Percentiles rank a stretch among this genome's conserved stretches.
phyloP scores from a whole-genome alignment of 805 yeast genomes.

The Spathaspora girioi region DNA sequence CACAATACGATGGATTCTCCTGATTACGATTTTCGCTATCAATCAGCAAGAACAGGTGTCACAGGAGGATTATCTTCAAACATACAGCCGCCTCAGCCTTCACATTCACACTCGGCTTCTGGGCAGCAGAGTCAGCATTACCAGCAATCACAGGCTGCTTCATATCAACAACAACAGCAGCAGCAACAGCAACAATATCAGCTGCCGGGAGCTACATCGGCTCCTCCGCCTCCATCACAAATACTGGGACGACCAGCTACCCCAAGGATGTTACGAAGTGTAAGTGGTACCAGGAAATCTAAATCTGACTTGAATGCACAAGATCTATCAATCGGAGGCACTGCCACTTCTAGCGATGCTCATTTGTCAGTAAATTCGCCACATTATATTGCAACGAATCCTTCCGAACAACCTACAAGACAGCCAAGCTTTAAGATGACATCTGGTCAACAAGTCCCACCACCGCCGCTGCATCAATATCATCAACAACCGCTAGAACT shows the following conservation, averaged over 20 bases:
- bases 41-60: neutral
- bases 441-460: neutral
- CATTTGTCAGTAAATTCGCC: neutral
- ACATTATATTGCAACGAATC: neutral
- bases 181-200: neutral
- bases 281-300: conserved; percentile 35
- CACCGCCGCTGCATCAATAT: neutral
- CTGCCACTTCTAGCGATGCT: neutral
- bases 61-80: neutral
- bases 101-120: neutral
- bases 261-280: conserved; percentile 64
- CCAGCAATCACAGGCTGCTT: neutral
- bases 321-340: neutral
- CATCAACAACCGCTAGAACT: conserved; percentile 9
- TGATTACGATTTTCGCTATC: neutral
- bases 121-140: neutral
- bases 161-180: neutral
- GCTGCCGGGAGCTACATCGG: too few species aligned
- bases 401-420: conserved; percentile 13
- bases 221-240: too few species aligned
- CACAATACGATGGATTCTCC: neutral
- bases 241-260: conserved; percentile 53
- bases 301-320: conserved; percentile 7
- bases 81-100: neutral
- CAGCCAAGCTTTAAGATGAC: conserved; percentile 8